These are phyloP conservation scores for Amanita subjunquillea DNA, from an alignment of 768 basidiomycete species.

Conservation along the genomic window DNA sequence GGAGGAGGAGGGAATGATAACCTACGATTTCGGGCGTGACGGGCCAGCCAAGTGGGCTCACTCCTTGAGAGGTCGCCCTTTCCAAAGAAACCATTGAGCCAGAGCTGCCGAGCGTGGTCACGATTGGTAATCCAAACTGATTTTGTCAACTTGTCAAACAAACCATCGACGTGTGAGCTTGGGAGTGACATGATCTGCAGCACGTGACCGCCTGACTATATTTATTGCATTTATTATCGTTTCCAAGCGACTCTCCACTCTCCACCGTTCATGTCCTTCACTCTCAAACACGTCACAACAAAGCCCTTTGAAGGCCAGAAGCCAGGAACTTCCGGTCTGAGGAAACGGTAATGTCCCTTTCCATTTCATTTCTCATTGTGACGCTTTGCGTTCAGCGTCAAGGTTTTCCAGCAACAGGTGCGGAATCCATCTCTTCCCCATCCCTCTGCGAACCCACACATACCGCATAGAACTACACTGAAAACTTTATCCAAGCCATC, in stretches of 20 bases:
- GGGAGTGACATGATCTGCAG: neutral
- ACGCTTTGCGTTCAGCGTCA: constrained; percentile 52
- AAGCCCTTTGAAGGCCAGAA: constrained; percentile 92
- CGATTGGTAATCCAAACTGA: constrained; percentile 77
- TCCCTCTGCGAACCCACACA: constrained; percentile 5
- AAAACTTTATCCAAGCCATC: constrained; percentile 96
- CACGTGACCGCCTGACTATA: neutral
- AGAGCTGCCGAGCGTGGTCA: constrained; percentile 60
- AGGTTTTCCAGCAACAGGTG: constrained; percentile 96
- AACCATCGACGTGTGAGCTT: constrained; percentile 53
- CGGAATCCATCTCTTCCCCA: constrained; percentile 14
- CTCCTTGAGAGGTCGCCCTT: constrained; percentile 93
- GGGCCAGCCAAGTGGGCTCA: constrained; percentile 86
- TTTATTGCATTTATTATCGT: too few species aligned
- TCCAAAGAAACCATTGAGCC: constrained; percentile 92
- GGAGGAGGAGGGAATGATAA: neutral
- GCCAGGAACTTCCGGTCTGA: constrained; percentile 94
- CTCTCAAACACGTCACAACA: constrained; percentile 62
- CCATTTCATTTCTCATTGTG: constrained; percentile 8
- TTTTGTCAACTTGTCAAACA: constrained; percentile 70
- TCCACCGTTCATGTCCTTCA: constrained; percentile 26
- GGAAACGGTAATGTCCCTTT: constrained; percentile 79
- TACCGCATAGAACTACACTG: constrained; percentile 79
- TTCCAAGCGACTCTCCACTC: too few species aligned
- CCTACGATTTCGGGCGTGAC: constrained; percentile 60